Base-by-base conservation (phyloP, 495 filamentous ascomycete genomes). In the Lasiosphaeria hispida region DNA sequence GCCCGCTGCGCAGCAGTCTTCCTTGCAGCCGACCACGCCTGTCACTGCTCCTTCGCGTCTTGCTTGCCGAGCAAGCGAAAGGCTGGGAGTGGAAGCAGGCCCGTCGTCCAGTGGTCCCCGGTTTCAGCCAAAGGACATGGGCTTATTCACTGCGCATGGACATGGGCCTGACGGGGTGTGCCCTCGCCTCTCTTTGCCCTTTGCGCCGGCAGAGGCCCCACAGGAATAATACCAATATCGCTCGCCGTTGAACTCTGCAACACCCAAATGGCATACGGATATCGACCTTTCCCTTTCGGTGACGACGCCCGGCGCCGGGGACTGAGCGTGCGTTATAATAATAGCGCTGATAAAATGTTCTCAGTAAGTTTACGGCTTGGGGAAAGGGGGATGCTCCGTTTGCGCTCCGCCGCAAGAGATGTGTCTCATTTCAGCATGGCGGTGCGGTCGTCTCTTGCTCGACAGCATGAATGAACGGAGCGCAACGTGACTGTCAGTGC, bases 231-330 rank as follows among this genome's bases (percentile, higher is more conserved):
- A 55, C 34, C 15, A 15, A 45, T 18, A 10, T 15, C 47, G 3
- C 30, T 55, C 23, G 14, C 53, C 42, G 41, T 55, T 43, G 17
- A 45, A 45, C 30, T 45, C 43, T 45, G 43, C 43, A 19, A 19
- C 43, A 15, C 43, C 43, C n/a, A 33, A 33, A 49, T 14, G 47
- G 19, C 9, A 52, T 15, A 3, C 18, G 49, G 49, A 40, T 39
- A 55, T 55, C 40, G 53, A 15, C 53, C 53, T 47, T 55, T 55
- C 53, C 53, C 40, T 30, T 55, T 55, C 19, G 51, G 51, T 54
- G 23, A 13, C 11, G 6, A 54, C 13, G 37, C 23, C 51, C 42
- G 53, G 19, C 33, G 52, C 10, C 37, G 53, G 15, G 53, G 53
- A 55, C 53, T 55, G 53, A 55, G 53, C 53, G 53, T 36, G 10